Evolutionary conservation across 2,329 filamentous ascomycete species (phyloP), one percentile per base, ranked within the genome.

Genomic region (Calonectria pauciramosa): DNA sequence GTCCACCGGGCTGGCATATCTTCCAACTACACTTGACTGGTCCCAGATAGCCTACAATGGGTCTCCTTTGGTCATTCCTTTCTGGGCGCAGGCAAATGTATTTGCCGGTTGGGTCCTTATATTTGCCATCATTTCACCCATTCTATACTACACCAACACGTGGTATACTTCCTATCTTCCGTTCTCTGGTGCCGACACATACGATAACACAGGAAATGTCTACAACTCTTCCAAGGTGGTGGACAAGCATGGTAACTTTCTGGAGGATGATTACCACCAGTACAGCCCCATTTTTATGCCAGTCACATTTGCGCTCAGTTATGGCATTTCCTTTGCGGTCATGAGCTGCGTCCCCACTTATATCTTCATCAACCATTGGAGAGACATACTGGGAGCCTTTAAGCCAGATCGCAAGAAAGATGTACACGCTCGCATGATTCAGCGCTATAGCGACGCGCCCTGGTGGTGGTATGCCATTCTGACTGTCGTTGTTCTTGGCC

Each of bases 121-220:
- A 30, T 75, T 76, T 14, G 73, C 73, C 23, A 44, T 76, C 18
- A 51, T 75, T 20, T 68, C 75, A 14, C 75, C 75, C 4, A 73
- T 73, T 10, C 71, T 76, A 3, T 75, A 76, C 80, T 89, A 88
- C 72, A 85, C 85, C 4, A 89, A 89, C 76, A 88, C 86, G 0
- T 89, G 88, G 88, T 84, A 86, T 68, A 88, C 89, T 0, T 86
- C 73, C 11, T 71, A 75, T 23, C 54, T 76, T 9, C 75, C 75
- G n/a, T 75, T 76, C 56, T 76, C 75, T 0, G 73, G 73, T 8
- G 65, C 70, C 3, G 73, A 75, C 8, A 76, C 70, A 10, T 76
- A 75, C 44, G 75, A 76, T 41, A 76, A 76, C 54, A 76, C 75
- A 0, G 75, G 75, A 3, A 68, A 28, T 9, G 38, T 75, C 10